Evolutionary conservation across 2,329 filamentous ascomycete species (phyloP), one percentile per base, ranked within the genome.

Genomic region (Trichoderma hamatum): DNA sequence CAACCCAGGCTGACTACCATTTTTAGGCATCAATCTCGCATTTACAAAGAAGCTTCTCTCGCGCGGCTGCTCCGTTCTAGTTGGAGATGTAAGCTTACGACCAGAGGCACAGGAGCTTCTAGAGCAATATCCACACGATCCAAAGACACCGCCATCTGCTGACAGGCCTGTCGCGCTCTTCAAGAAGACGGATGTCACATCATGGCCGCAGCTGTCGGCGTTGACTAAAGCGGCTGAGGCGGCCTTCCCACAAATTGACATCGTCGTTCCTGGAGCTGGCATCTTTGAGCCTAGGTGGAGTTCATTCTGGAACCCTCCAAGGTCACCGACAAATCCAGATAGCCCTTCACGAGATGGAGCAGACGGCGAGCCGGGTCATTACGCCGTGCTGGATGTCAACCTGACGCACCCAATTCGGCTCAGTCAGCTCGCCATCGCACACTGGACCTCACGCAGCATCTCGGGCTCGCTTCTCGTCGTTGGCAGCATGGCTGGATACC

Each of bases 41-140:
- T 49, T 61, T 24, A 39, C 58, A 46, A 61, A 39, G 26, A 61
- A 61, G 26, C 58, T 61, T 21, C 58, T 61, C 26, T 61, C 58
- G 46, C 58, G 26, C 39, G 58, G 58, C 10, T 61, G 58, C 43
- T 61, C 58, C 1, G 58, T 61, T 39, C n/a, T 61, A 3, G 46
- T 61, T 46, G 58, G 58, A 16, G 58, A 61, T 26, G 19, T 61
- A 26, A n/a, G 39, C 2, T 26, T 61, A 32, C 39, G 39, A 3
- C 58, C 58, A 26, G 58, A 61, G n/a, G 58, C 58, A 3, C 39
- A 61, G 11, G 58, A 61, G 6, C 58, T 61, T 32, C 58, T 61
- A 26, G 32, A 61, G 26, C 58, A 61, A 4, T 61, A 61, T 49
- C 58, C 58, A 1, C 39, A 61, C 26, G 26, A 49, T 30, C 58